These are phyloP conservation scores for Dothideomycetes sp. DNA, from an alignment of 2,329 filamentous ascomycete species.

Conservation along the genomic window DNA sequence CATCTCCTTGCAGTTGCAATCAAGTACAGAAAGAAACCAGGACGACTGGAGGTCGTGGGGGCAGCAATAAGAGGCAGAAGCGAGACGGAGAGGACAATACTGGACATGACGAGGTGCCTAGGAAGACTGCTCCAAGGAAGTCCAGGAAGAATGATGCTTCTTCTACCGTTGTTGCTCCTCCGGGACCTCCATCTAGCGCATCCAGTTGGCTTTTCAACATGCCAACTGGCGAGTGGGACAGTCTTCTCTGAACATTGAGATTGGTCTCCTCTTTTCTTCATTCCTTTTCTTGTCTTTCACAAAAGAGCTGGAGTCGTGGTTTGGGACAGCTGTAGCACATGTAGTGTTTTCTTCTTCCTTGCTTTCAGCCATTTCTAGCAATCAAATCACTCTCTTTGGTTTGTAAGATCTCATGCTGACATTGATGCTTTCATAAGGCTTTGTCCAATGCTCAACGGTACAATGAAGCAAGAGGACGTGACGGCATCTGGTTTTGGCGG, in stretches of 20 bases:
- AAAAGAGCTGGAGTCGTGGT: too few relatives aligned
- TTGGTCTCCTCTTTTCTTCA: too few relatives aligned
- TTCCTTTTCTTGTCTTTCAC: too few relatives aligned
- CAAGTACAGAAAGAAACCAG: neutral
- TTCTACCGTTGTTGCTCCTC: too few relatives aligned
- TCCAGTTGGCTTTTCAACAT: too few relatives aligned
- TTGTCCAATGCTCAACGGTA: conserved; percentile 77
- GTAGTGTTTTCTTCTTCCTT: conserved; percentile 4
- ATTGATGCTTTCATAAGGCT: conserved; percentile 41
- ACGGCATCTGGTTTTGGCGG: conserved; percentile 10
- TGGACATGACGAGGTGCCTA: too few relatives aligned
- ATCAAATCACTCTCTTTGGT: neutral
- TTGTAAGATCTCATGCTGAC: conserved; percentile 8
- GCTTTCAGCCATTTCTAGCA: neutral
- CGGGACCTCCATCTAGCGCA: too few relatives aligned
- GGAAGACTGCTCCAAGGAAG: too few relatives aligned
- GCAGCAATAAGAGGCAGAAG: conserved; percentile 7
- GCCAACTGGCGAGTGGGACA: too few relatives aligned
- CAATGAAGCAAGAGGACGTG: conserved; percentile 30
- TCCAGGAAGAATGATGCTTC: too few relatives aligned
- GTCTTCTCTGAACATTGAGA: too few relatives aligned
- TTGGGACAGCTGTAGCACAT: too few relatives aligned
- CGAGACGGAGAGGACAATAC: conserved; percentile 6
- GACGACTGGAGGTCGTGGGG: neutral
- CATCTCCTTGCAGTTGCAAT: neutral